Percentiles rank a stretch among this genome's conserved stretches.
phyloP scores from a whole-genome alignment of 495 filamentous ascomycete genomes.

The Xylaria sp. region DNA sequence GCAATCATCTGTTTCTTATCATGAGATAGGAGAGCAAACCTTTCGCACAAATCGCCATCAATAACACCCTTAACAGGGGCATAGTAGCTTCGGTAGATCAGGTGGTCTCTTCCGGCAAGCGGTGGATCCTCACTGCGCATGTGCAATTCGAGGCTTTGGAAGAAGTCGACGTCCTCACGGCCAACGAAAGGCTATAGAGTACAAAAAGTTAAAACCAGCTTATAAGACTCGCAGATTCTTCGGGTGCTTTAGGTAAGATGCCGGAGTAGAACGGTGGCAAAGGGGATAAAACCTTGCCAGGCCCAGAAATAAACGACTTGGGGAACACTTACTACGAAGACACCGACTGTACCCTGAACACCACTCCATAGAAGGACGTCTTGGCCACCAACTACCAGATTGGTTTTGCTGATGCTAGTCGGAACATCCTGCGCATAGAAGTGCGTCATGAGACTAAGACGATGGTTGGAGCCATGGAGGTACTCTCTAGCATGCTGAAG shows the following conservation, averaged over 20 bases:
- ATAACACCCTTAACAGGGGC: slow-evolving; percentile 96
- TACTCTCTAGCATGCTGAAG: slow-evolving; percentile 87
- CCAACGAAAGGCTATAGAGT: slow-evolving; percentile 71
- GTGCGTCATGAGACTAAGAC: slow-evolving; percentile 82
- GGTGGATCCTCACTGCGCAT: slow-evolving; percentile 84
- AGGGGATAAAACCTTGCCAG: not conserved
- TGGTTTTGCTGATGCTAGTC: slow-evolving; percentile 85
- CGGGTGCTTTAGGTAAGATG: not conserved
- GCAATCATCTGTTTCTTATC: slow-evolving; percentile 96
- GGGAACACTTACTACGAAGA: slow-evolving; percentile 62
- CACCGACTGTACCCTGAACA: slow-evolving; percentile 90
- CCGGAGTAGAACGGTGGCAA: not conserved
- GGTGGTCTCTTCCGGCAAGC: slow-evolving; percentile 88
- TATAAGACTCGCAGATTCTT: not conserved
- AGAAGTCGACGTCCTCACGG: slow-evolving; percentile 95
- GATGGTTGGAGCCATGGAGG: slow-evolving; percentile 85
- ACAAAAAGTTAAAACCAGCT: not conserved
- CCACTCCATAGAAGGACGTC: slow-evolving; percentile 94
- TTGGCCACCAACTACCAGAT: slow-evolving; percentile 88
- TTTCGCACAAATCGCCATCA: slow-evolving; percentile 97
- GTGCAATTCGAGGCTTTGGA: slow-evolving; percentile 89
- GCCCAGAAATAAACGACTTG: not conserved
- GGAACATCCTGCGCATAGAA: slow-evolving; percentile 93
- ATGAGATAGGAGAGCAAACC: slow-evolving; percentile 78
- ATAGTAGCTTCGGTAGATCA: slow-evolving; percentile 95